Percentiles rank a stretch among this genome's conserved stretches.
These are phyloP conservation scores for Grosmannia serpens DNA, from an alignment of 2,329 filamentous ascomycete species.

Conservation along the genomic window DNA sequence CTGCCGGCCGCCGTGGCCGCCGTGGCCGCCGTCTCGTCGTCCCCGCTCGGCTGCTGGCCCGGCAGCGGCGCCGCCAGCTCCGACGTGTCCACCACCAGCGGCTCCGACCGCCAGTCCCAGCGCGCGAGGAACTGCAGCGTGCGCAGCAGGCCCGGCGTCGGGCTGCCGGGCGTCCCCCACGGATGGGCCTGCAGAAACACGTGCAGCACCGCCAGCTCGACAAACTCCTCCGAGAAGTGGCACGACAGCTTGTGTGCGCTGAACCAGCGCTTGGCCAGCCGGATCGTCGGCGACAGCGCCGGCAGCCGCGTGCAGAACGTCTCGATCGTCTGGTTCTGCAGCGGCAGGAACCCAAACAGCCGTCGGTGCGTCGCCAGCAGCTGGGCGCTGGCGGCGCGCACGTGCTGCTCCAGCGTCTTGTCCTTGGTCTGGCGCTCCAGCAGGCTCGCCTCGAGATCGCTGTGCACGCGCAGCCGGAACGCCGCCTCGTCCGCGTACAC, in stretches of 20 bases:
- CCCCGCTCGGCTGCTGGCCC: slow-evolving; percentile 29
- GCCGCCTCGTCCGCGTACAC: slow-evolving; percentile 58
- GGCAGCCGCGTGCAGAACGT: slow-evolving; percentile 72
- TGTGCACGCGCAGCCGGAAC: slow-evolving; percentile 80
- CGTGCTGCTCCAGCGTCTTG: slow-evolving; percentile 51
- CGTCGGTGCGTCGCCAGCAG: slow-evolving; percentile 62
- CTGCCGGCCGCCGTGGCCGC: not conserved
- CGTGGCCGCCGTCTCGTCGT: slow-evolving; percentile 15
- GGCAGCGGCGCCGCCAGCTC: slow-evolving; percentile 18
- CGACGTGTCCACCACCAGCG: slow-evolving; percentile 68
- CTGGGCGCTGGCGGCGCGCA: slow-evolving; percentile 56
- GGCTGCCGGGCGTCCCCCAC: slow-evolving; percentile 65
- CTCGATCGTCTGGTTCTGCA: slow-evolving; percentile 71
- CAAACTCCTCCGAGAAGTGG: slow-evolving; percentile 67
- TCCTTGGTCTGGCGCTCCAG: slow-evolving; percentile 70
- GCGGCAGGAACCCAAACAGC: slow-evolving; percentile 58
- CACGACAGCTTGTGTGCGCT: slow-evolving; percentile 64
- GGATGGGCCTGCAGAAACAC: slow-evolving; percentile 74
- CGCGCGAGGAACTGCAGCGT: slow-evolving; percentile 67
- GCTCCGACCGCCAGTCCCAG: slow-evolving; percentile 86
- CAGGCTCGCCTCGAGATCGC: slow-evolving; percentile 74
- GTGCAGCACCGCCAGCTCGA: slow-evolving; percentile 71
- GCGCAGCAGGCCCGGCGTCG: slow-evolving; percentile 69
- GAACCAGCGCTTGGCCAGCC: slow-evolving; percentile 85
- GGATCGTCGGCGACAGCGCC: slow-evolving; percentile 69